A percentile compares a stretch with the other conserved stretches of the same genome.
Evolutionary conservation across 2,329 filamentous ascomycete genomes (phyloP).

Genomic region (Fusarium sp.): DNA sequence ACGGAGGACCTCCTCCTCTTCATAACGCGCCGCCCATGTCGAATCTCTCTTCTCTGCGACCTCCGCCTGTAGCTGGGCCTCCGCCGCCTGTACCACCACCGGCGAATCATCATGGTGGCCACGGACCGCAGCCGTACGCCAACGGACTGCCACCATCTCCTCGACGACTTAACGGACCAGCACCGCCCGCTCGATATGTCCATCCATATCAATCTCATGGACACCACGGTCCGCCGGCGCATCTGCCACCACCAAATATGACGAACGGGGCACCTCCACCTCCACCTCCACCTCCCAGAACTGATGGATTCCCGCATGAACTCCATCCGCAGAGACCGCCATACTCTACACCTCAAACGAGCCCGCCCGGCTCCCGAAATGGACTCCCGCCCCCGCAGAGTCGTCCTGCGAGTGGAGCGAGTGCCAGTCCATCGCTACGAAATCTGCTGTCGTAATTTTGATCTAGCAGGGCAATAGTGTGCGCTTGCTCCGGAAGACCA

Average conservation of each 20-base stretch:
- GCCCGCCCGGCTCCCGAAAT: slow-evolving; percentile 62
- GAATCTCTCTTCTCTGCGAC: slow-evolving; percentile 64
- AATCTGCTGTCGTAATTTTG: slow-evolving; percentile 75
- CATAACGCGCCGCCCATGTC: slow-evolving; percentile 51
- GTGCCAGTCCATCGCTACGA: slow-evolving; percentile 81
- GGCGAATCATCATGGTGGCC: slow-evolving; percentile 59
- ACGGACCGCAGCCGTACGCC: slow-evolving; percentile 52
- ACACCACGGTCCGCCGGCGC: slow-evolving; percentile 43
- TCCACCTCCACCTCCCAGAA: slow-evolving; percentile 46
- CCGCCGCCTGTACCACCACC: slow-evolving; percentile 59
- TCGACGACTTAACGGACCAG: slow-evolving; percentile 60
- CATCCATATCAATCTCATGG: slow-evolving; percentile 53
- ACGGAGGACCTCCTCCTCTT: slow-evolving; percentile 60
- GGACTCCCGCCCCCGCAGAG: slow-evolving; percentile 51
- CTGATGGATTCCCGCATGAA: slow-evolving; percentile 58
- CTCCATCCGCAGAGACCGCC: slow-evolving; percentile 58
- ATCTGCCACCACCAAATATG: slow-evolving; percentile 52
- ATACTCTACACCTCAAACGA: slow-evolving; percentile 61
- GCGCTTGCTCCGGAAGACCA: no score
- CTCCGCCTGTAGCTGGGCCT: slow-evolving; percentile 62
- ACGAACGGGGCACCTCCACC: slow-evolving; percentile 55
- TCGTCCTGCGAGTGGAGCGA: slow-evolving; percentile 74
- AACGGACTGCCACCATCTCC: slow-evolving; percentile 67
- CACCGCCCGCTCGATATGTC: slow-evolving; percentile 60
- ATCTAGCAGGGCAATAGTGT: background rate